phyloP scores from a whole-genome alignment of 1,139 yeast species.

The Pichia sp. region DNA sequence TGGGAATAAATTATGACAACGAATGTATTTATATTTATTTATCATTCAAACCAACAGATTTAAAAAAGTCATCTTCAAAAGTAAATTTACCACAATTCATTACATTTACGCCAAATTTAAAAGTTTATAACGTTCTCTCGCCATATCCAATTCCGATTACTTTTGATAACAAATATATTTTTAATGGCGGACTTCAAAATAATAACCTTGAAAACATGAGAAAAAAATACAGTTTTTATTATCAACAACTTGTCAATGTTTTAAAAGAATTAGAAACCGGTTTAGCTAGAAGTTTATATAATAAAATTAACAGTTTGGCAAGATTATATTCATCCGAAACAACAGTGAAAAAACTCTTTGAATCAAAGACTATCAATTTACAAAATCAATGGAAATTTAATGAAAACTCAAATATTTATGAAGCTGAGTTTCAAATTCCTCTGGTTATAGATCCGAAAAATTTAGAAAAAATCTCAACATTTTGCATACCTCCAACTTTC shows the following conservation, averaged over 20 bases:
- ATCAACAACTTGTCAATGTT: constrained; percentile 10
- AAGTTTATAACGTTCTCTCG: constrained; percentile 18
- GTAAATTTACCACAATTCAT: constrained; percentile 18
- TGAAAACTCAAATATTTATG: constrained; percentile 4
- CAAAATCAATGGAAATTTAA: constrained; percentile 11
- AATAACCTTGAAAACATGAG: constrained; percentile 10
- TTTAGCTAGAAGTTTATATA: constrained; percentile 10
- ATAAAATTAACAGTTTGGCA: constrained; percentile 12
- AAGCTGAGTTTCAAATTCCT: constrained; percentile 16
- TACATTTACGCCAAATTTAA: constrained; percentile 13
- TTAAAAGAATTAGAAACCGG: constrained; percentile 8
- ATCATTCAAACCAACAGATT: constrained; percentile 10
- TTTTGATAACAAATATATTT: constrained; percentile 18
- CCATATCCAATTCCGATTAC: constrained; percentile 21
- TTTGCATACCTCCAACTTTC: constrained; percentile 20
- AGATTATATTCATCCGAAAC: constrained; percentile 1
- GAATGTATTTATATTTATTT: constrained; percentile 7
- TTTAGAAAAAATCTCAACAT: constrained; percentile 4
- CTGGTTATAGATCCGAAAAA: constrained; percentile 11
- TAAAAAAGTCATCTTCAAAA: not conserved
- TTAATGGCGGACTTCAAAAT: constrained; percentile 10
- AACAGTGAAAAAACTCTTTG: constrained; percentile 13
- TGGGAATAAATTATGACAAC: not conserved
- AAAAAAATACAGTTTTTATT: constrained; percentile 10
- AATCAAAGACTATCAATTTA: constrained; percentile 11